Percentiles rank a stretch among this genome's conserved stretches.
phyloP scores from a whole-genome alignment of 2,329 filamentous ascomycete species.

The Scytalidium lignicola region DNA sequence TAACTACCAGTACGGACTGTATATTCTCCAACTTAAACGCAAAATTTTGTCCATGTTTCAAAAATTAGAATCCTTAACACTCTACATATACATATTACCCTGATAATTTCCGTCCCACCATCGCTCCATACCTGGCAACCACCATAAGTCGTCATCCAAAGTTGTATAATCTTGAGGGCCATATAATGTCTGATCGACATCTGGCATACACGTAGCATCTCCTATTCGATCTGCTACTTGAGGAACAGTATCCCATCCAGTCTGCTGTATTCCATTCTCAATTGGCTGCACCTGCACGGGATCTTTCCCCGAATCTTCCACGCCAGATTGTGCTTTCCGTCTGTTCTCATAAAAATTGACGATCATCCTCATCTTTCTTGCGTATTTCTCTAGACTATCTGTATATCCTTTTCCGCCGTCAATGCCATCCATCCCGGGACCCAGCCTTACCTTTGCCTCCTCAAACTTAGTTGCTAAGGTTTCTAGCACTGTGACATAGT shows the following conservation, averaged over 20 bases:
- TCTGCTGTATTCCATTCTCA: not conserved
- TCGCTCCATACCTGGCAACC: not conserved
- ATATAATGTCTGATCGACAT: not conserved
- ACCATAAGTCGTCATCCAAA: not conserved
- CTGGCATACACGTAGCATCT: not conserved
- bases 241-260: not conserved
- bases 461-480: constrained; percentile 1
- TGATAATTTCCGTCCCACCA: not conserved
- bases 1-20: too few relatives aligned
- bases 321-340: not conserved
- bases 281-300: not conserved
- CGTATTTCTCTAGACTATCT: not conserved
- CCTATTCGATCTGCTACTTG: not conserved
- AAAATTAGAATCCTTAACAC: too few relatives aligned
- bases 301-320: not conserved
- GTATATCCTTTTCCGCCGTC: not conserved
- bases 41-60: too few relatives aligned
- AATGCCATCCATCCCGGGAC: not conserved
- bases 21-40: too few relatives aligned
- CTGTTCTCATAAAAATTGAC: not conserved
- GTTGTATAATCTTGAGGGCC: not conserved
- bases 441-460: not conserved
- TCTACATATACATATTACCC: not conserved
- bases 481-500: constrained; percentile 4
- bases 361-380: not conserved